These are phyloP conservation scores for Groenewaldozyma auringiensis DNA, from an alignment of 1,139 yeast species.

Conservation along the genomic window DNA sequence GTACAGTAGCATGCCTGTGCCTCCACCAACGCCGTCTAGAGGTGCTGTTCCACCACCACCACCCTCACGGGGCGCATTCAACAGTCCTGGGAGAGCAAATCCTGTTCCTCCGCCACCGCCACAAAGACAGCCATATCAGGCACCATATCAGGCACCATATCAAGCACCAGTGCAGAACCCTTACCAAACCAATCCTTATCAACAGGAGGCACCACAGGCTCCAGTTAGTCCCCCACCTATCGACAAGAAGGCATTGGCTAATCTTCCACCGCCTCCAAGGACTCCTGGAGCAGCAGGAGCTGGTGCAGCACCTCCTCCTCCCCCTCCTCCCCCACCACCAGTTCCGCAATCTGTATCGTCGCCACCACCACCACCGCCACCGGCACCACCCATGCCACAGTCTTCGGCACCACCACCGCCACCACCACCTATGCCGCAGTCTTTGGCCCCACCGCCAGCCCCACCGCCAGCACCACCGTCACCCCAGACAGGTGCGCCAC, in stretches of 20 bases:
- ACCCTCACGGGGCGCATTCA: conserved; percentile 13
- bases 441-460: conserved; percentile 13
- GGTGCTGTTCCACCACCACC: conserved; percentile 20
- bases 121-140: conserved; percentile 20
- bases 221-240: conserved; percentile 17
- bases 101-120: conserved; percentile 18
- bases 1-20: conserved; percentile 13
- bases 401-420: conserved; percentile 28
- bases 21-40: conserved; percentile 20
- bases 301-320: conserved; percentile 12
- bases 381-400: conserved; percentile 26
- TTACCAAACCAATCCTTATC: conserved; percentile 15
- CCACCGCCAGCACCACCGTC: conserved; percentile 27
- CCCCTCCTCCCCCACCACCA: conserved; percentile 26
- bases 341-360: conserved; percentile 27
- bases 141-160: conserved; percentile 19
- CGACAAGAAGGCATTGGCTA: conserved; percentile 15
- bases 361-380: conserved; percentile 20
- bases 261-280: conserved; percentile 19
- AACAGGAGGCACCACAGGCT: conserved; percentile 12
- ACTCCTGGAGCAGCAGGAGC: conserved; percentile 6
- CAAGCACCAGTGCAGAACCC: conserved; percentile 14
- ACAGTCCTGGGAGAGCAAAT: conserved; percentile 8
- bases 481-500: conserved; percentile 16
- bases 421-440: conserved; percentile 19